Evolutionary conservation across 2,329 filamentous ascomycete genomes (phyloP).

Genomic region (Aspergillus chevalieri): DNA sequence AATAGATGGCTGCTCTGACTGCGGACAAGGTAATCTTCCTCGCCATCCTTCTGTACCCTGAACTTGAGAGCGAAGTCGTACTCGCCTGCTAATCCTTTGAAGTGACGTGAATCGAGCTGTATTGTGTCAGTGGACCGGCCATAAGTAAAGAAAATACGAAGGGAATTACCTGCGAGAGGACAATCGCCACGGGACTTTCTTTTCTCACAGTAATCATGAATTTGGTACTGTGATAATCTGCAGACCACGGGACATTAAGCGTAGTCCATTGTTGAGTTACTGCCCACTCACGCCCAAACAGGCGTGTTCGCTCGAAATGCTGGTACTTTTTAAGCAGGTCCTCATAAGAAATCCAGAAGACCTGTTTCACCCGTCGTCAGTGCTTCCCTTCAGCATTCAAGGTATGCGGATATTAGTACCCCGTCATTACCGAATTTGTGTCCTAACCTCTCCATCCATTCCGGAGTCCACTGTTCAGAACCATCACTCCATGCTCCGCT

Average conservation of each 20-base stretch:
- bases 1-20: constrained; percentile 55
- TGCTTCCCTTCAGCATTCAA: background rate
- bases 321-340: constrained; percentile 55
- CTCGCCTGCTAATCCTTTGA: constrained; percentile 51
- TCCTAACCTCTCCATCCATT: constrained; percentile 66
- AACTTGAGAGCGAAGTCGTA: constrained; percentile 55
- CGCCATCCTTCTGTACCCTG: constrained; percentile 54
- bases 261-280: constrained; percentile 58
- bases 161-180: constrained; percentile 46
- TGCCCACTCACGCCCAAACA: constrained; percentile 57
- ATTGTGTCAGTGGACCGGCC: constrained; percentile 7
- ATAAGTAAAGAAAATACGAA: no score
- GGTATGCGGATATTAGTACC: constrained; percentile 21
- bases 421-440: constrained; percentile 75
- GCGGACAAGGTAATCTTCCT: constrained; percentile 54
- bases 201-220: constrained; percentile 51
- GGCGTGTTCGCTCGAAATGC: constrained; percentile 54
- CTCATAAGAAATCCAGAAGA: constrained; percentile 57
- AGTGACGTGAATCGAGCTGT: constrained; percentile 56
- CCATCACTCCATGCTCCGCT: constrained; percentile 76
- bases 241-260: constrained; percentile 54
- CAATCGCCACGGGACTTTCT: constrained; percentile 50
- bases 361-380: constrained; percentile 10
- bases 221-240: constrained; percentile 56
- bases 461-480: constrained; percentile 75